A percentile compares a stretch with the other conserved stretches of the same genome.
These are phyloP conservation scores for Hypsizygus ulmarius DNA, from an alignment of 1,284 basidiomycete genomes.

Conservation along the genomic window DNA sequence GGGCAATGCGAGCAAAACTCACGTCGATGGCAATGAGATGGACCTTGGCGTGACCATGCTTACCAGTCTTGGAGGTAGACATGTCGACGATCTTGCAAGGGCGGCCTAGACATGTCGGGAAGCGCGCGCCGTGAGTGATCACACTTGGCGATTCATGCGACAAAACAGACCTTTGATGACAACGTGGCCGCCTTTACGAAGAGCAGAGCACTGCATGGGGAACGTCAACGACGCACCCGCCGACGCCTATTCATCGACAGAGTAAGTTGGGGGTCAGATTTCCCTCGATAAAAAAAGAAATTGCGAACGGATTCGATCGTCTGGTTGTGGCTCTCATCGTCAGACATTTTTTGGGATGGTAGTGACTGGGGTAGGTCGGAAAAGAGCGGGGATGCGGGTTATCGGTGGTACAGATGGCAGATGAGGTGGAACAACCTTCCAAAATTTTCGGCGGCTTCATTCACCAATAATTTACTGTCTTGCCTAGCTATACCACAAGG, in stretches of 20 bases:
- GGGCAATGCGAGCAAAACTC: conserved; percentile 33
- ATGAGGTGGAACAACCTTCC: conserved; percentile 14
- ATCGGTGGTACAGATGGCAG: conserved; percentile 18
- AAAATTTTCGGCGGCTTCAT: conserved; percentile 36
- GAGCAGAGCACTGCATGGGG: conserved; percentile 98
- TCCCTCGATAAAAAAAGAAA: conserved; percentile 18
- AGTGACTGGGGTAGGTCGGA: conserved; percentile 17
- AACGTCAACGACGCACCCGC: conserved; percentile 87
- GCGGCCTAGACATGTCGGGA: conserved; percentile 50
- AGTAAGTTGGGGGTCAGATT: conserved; percentile 14
- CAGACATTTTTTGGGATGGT: conserved; percentile 62
- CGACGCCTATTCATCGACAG: conserved; percentile 44
- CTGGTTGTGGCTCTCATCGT: conserved; percentile 90
- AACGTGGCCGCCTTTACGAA: conserved; percentile 93
- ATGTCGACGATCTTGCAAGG: conserved; percentile 99
- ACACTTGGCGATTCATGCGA: conserved; percentile 1
- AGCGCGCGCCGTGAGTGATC: conserved; percentile 10
- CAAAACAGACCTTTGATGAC: conserved; percentile 80
- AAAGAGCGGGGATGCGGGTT: conserved; percentile 23
- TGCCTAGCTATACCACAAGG: conserved; percentile 74
- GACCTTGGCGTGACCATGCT: conserved; percentile 99
- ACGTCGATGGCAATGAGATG: conserved; percentile 97
- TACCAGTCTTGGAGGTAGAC: conserved; percentile 99
- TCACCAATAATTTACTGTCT: conserved; percentile 8
- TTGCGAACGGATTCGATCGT: conserved; percentile 71